Conservation (phyloP, 768 basidiomycete species). For the Naganishia friedmannii region DNA sequence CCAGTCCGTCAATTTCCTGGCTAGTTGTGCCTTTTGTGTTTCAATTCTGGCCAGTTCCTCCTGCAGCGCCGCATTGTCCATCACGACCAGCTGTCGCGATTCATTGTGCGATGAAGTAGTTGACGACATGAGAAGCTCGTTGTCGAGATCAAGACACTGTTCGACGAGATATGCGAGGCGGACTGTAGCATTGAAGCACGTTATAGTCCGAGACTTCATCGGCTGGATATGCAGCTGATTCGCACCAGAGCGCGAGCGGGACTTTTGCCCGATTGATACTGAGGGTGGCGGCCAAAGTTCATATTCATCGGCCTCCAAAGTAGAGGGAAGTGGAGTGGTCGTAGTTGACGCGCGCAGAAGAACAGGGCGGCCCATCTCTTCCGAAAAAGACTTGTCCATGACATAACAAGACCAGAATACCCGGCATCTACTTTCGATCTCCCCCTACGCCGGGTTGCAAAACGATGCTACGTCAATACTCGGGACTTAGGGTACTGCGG, state of each 20-base stretch:
- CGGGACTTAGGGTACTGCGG: too few relatives aligned
- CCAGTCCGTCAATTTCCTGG: slow-evolving; percentile 34
- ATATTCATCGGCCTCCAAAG: slow-evolving; percentile 39
- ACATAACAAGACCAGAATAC: slow-evolving; percentile 43
- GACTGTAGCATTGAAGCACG: slow-evolving; percentile 16
- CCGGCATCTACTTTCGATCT: slow-evolving; percentile 36
- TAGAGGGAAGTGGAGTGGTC: slow-evolving; percentile 38
- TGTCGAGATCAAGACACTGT: slow-evolving; percentile 38
- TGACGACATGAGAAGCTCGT: neutral
- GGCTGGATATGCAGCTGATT: slow-evolving; percentile 16
- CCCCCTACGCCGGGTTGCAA: slow-evolving; percentile 22
- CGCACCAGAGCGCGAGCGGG: slow-evolving; percentile 2
- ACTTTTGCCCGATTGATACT: slow-evolving; percentile 12
- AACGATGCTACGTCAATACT: neutral
- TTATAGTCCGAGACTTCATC: slow-evolving; percentile 4
- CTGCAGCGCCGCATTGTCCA: neutral
- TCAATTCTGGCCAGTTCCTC: neutral
- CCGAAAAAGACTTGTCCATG: slow-evolving; percentile 41
- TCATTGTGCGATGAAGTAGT: neutral
- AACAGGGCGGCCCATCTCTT: slow-evolving; percentile 44
- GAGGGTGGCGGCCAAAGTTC: slow-evolving; percentile 43
- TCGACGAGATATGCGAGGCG: slow-evolving; percentile 37
- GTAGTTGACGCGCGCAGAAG: slow-evolving; percentile 37
- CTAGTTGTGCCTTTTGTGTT: slow-evolving; percentile 24
- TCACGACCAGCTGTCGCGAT: slow-evolving; percentile 9